A percentile compares a stretch with the other conserved stretches of the same genome.
These are phyloP conservation scores for Blastomyces silverae DNA, from an alignment of 2,329 filamentous ascomycete species.

Conservation along the genomic window DNA sequence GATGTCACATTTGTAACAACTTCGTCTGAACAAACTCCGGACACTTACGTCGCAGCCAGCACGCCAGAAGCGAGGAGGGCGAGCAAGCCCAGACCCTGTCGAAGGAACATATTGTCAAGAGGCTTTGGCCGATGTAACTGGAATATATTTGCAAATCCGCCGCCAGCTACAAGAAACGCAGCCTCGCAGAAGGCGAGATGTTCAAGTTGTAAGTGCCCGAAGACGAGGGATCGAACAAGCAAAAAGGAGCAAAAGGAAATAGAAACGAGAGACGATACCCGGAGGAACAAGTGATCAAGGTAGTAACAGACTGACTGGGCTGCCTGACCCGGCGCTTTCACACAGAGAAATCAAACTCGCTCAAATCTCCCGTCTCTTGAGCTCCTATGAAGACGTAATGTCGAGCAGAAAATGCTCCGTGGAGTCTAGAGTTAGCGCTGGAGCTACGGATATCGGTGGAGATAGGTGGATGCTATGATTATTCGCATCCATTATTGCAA, in stretches of 20 bases:
- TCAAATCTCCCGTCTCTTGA: neutral
- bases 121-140: neutral
- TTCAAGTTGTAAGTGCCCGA: neutral
- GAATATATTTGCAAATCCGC: neutral
- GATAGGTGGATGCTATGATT: neutral
- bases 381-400: neutral
- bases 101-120: slow-evolving; percentile 4
- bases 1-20: neutral
- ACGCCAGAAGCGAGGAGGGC: slow-evolving; percentile 8
- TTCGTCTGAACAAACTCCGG: neutral
- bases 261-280: neutral
- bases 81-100: slow-evolving; percentile 6
- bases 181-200: neutral
- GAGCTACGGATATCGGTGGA: neutral
- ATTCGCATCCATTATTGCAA: neutral
- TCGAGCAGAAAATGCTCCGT: neutral
- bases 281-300: neutral
- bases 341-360: neutral
- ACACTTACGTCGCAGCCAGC: slow-evolving; percentile 11
- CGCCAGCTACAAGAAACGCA: neutral
- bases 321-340: neutral
- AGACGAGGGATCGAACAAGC: neutral
- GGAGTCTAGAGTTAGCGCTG: neutral
- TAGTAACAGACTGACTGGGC: neutral
- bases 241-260: neutral